Evolutionary conservation across 2,329 filamentous ascomycete species (phyloP), one percentile per base, ranked within the genome.

Genomic region (Aspergillus oerlinghausenensis): DNA sequence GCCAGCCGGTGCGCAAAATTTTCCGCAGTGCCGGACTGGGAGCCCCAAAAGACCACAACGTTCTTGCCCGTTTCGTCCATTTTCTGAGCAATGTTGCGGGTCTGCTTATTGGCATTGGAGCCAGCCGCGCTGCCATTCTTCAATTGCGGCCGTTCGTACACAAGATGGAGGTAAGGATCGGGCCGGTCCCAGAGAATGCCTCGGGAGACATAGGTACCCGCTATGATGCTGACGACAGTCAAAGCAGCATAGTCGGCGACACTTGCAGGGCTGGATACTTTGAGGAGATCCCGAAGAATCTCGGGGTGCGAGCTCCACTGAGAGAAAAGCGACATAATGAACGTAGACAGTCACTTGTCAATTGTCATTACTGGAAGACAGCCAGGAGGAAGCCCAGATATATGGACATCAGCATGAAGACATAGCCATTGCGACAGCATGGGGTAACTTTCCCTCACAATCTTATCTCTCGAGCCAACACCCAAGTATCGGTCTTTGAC

Each of bases 21-120:
- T 77, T 97, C 92, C 47, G 92, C 92, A 25, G 92, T 97, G 63
- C 92, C 92, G 17, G 92, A 96, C 78, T 97, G 92, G 25, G 92
- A 96, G 63, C 92, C 92, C 74, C 95, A 97, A 80, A 97, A 94
- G 67, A 96, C 85, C 61, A 96, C 86, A 69, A 90, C 92, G 77
- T 96, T 94, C 79, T 69, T 66, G 17, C 66, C 66, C 1, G 71
- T 68, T 55, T 79, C 73, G 29, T 72, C 68, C 10, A 80, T 63
- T 48, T 74, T 75, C 55, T 77, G 69, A 0, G 76, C 75, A 56
- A 83, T 76, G 58, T 82, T 75, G 47, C 79, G 73, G 0, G 78
- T 80, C 38, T 71, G 70, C 52, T 70, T 71, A n/a, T 50, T 55
- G 25, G 55, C 50, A 26, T 58, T 56, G 3, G 60, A 47, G 7